Conservation (phyloP, 495 filamentous ascomycete species). For the Aspergillus baeticus region DNA sequence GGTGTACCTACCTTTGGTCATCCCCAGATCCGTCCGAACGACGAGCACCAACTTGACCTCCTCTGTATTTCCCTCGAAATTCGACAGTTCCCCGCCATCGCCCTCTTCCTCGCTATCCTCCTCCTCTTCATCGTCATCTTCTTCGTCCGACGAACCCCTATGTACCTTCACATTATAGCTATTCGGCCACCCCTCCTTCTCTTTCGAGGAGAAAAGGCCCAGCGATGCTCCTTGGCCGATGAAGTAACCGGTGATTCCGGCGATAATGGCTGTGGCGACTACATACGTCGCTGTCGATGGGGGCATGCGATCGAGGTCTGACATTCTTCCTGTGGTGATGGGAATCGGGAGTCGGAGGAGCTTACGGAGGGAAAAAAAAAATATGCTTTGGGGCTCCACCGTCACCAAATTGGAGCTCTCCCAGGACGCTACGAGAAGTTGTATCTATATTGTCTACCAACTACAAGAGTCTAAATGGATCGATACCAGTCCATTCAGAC, state of each 20-base stretch:
- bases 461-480: no score
- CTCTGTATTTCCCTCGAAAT: slow-evolving; percentile 57
- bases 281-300: slow-evolving; percentile 52
- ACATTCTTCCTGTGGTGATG: slow-evolving; percentile 31
- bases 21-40: slow-evolving; percentile 88
- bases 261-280: slow-evolving; percentile 63
- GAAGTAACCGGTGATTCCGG: slow-evolving; percentile 67
- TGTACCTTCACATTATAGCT: slow-evolving; percentile 52
- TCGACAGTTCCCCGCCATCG: slow-evolving; percentile 41
- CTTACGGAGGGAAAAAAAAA: neutral
- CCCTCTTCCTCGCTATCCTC: slow-evolving; percentile 38
- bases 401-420: no score
- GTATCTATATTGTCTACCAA: no score
- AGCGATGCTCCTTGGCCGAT: slow-evolving; percentile 51
- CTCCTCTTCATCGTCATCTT: slow-evolving; percentile 34
- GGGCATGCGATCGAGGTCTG: slow-evolving; percentile 37
- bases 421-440: no score
- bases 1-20: slow-evolving; percentile 98
- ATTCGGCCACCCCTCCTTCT: slow-evolving; percentile 49
- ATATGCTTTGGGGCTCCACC: no score
- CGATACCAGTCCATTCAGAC: no score
- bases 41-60: slow-evolving; percentile 95
- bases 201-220: slow-evolving; percentile 40
- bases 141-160: slow-evolving; percentile 44
- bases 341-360: neutral